Conservation (phyloP, 768 basidiomycete species). For the Tubosaeta brunneosetosa region DNA sequence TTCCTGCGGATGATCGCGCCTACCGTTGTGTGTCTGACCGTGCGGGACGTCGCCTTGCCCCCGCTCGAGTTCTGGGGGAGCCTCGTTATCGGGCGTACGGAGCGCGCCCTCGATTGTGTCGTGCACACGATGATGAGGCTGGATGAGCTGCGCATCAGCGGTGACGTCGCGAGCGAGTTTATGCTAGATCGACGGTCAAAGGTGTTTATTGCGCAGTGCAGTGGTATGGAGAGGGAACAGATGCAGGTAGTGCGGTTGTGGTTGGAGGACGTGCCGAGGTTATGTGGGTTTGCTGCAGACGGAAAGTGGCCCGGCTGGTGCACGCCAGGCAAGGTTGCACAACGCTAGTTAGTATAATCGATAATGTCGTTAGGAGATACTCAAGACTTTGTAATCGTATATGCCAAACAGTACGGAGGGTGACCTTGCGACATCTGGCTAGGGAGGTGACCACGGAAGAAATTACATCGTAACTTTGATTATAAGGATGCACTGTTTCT, state of each 20-base stretch:
- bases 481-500: too few relatives aligned
- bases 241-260: constrained; percentile 16
- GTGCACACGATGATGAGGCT: constrained; percentile 18
- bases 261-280: constrained; percentile 19
- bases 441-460: too few relatives aligned
- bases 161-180: constrained; percentile 23
- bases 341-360: constrained; percentile 1
- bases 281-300: constrained; percentile 18
- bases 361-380: not conserved
- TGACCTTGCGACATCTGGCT: too few relatives aligned
- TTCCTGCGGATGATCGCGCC: constrained; percentile 13
- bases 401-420: too few relatives aligned
- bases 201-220: constrained; percentile 8
- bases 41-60: constrained; percentile 19
- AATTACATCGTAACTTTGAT: too few relatives aligned
- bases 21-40: constrained; percentile 9
- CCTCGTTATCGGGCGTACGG: constrained; percentile 15
- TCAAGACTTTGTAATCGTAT: not conserved
- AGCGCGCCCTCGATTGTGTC: constrained; percentile 17
- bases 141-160: constrained; percentile 14
- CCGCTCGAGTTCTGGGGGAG: constrained; percentile 14
- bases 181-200: constrained; percentile 21
- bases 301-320: constrained; percentile 20
- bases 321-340: constrained; percentile 9
- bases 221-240: not conserved